Evolutionary conservation across 2,329 filamentous ascomycete genomes (phyloP).

Genomic region (Aureobasidium sp.): DNA sequence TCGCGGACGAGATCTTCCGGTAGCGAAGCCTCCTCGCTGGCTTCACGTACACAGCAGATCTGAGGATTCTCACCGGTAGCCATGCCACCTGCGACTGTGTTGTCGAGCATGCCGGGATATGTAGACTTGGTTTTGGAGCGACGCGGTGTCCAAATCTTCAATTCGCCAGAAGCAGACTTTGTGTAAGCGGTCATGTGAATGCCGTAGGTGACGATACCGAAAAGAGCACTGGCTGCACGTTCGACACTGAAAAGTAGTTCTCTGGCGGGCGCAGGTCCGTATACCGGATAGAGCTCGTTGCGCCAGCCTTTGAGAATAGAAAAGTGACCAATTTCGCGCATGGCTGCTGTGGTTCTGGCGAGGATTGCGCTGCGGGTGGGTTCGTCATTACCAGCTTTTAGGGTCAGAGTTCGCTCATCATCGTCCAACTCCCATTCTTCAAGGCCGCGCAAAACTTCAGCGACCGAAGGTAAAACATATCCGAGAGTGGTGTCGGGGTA

Average conservation of each 20-base stretch:
- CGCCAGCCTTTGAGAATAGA: constrained; percentile 71
- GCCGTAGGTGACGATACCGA: constrained; percentile 72
- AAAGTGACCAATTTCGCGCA: constrained; percentile 67
- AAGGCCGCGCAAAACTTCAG: constrained; percentile 47
- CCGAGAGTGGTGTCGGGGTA: constrained; percentile 57
- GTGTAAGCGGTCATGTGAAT: constrained; percentile 73
- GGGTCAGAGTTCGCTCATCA: constrained; percentile 53
- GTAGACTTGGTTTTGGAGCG: constrained; percentile 73
- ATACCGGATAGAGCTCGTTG: constrained; percentile 73
- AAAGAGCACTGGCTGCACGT: constrained; percentile 63
- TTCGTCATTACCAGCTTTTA: constrained; percentile 49
- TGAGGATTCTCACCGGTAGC: constrained; percentile 73
- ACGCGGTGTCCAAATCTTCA: constrained; percentile 79
- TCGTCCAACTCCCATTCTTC: constrained; percentile 57
- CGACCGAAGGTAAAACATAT: constrained; percentile 55
- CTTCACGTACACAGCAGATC: constrained; percentile 78
- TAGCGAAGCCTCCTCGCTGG: constrained; percentile 80
- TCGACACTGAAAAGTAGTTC: constrained; percentile 68
- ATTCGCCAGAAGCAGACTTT: constrained; percentile 40
- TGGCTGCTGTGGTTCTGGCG: constrained; percentile 54
- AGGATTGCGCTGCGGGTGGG: constrained; percentile 55
- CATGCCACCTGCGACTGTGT: constrained; percentile 83
- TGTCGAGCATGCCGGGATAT: constrained; percentile 88
- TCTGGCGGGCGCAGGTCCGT: constrained; percentile 49
- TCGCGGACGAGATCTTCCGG: constrained; percentile 61